Percentiles rank a stretch among this genome's conserved stretches.
These are phyloP conservation scores for Debaryomyces sp. DNA, from an alignment of 1,139 yeast species.

Conservation along the genomic window DNA sequence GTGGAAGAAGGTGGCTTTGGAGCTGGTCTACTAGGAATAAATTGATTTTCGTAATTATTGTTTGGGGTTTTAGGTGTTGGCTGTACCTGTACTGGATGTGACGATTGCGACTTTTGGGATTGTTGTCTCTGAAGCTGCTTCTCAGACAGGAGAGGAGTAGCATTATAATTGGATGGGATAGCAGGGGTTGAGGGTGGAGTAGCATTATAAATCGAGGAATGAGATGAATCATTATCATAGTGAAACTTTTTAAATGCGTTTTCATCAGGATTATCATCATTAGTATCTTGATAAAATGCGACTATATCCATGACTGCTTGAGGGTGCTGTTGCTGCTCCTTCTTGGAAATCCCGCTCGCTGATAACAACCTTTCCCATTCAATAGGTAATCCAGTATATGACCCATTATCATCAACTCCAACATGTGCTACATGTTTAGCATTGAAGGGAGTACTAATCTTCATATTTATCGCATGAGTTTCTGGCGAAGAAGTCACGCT, in stretches of 20 bases:
- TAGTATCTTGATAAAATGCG: constrained; percentile 75
- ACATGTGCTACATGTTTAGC: constrained; percentile 93
- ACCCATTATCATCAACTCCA: constrained; percentile 86
- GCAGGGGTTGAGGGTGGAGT: constrained; percentile 28
- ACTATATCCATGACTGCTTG: constrained; percentile 94
- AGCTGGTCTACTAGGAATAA: constrained; percentile 70
- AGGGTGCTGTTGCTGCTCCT: constrained; percentile 88
- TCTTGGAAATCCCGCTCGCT: constrained; percentile 83
- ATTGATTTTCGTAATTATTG: constrained; percentile 42
- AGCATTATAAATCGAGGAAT: constrained; percentile 24
- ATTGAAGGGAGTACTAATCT: constrained; percentile 87
- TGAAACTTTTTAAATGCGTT: constrained; percentile 76
- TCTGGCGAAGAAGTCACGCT: constrained; percentile 19
- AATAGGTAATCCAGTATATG: constrained; percentile 85
- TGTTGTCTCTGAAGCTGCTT: constrained; percentile 10
- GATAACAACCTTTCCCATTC: constrained; percentile 87
- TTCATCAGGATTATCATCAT: constrained; percentile 65
- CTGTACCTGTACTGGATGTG: constrained; percentile 23
- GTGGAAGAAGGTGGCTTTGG: constrained; percentile 51
- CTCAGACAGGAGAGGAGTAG: constrained; percentile 12
- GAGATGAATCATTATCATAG: constrained; percentile 27
- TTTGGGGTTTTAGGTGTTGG: constrained; percentile 19
- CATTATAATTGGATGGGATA: constrained; percentile 24
- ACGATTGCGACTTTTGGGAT: constrained; percentile 17
- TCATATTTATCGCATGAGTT: constrained; percentile 46